Evolutionary conservation across 306 rosid species (phyloP).

Genomic region (Malus asiatica): DNA sequence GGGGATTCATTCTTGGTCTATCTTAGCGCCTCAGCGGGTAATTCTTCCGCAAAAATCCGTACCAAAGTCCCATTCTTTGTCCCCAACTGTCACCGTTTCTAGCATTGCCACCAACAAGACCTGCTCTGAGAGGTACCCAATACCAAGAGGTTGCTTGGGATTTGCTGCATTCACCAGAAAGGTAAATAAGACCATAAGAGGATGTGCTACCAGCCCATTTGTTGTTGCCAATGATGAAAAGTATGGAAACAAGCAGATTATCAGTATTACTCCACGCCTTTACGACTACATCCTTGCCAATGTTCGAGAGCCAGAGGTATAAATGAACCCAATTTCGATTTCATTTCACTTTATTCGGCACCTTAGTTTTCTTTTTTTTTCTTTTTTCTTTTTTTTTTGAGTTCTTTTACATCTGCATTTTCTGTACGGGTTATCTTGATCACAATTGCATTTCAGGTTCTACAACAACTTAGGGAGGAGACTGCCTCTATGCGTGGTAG

Average conservation of each 20-base stretch:
- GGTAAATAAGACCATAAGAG: slow-evolving; percentile 23
- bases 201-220: slow-evolving; percentile 42
- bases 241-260: slow-evolving; percentile 68
- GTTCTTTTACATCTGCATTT: not conserved
- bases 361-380: not conserved
- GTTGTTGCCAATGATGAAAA: slow-evolving; percentile 45
- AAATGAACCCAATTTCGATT: slow-evolving; percentile 5
- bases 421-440: slow-evolving; percentile 12
- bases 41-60: slow-evolving; percentile 15
- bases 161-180: slow-evolving; percentile 20
- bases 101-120: not conserved
- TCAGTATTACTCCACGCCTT: slow-evolving; percentile 59
- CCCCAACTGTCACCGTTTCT: slow-evolving; percentile 19
- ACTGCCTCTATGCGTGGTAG: slow-evolving; percentile 85
- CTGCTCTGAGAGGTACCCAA: slow-evolving; percentile 14
- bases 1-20: slow-evolving; percentile 32
- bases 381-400: not conserved
- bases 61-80: slow-evolving; percentile 19
- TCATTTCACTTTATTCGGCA: not conserved
- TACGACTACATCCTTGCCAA: slow-evolving; percentile 74
- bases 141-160: slow-evolving; percentile 2
- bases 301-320: slow-evolving; percentile 87
- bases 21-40: slow-evolving; percentile 28
- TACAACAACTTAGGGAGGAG: slow-evolving; percentile 71
- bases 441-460: slow-evolving; percentile 49